These are phyloP conservation scores for Fusarium torreyae DNA, from an alignment of 2,329 filamentous ascomycete species.

Conservation along the genomic window DNA sequence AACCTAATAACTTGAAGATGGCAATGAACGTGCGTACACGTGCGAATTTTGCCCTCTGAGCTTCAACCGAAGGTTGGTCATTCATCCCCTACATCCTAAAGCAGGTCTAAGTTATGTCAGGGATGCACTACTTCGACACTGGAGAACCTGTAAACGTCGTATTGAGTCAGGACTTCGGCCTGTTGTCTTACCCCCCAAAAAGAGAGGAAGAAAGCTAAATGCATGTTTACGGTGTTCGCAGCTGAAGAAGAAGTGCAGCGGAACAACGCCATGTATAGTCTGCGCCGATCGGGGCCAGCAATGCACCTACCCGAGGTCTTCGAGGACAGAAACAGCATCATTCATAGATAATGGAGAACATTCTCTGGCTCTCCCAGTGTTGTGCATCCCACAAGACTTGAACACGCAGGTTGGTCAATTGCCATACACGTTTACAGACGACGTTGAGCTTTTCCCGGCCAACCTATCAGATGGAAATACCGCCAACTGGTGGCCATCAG, in stretches of 20 bases:
- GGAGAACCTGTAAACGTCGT: slow-evolving; percentile 17
- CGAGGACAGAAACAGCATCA: neutral
- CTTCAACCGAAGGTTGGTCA: slow-evolving; percentile 25
- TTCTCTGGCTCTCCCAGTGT: too few species aligned
- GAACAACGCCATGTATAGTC: slow-evolving; percentile 7
- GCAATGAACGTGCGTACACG: neutral
- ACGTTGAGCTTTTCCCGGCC: too few species aligned
- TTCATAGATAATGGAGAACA: neutral
- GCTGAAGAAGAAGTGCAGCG: slow-evolving; percentile 21
- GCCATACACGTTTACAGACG: too few species aligned
- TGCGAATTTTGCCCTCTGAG: slow-evolving; percentile 8
- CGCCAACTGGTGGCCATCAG: too few species aligned
- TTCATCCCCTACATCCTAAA: neutral
- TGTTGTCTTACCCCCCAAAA: neutral
- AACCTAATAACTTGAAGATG: neutral
- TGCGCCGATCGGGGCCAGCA: slow-evolving; percentile 18
- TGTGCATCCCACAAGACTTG: too few species aligned
- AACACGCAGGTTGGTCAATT: too few species aligned
- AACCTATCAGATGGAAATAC: too few species aligned
- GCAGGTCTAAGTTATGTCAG: neutral
- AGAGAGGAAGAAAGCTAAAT: slow-evolving; percentile 12
- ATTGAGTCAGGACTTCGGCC: neutral
- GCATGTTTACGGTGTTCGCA: slow-evolving; percentile 16
- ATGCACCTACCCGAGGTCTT: slow-evolving; percentile 6
- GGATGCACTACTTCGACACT: slow-evolving; percentile 29